Base-by-base conservation (phyloP, 768 basidiomycete genomes). In the Pleurotus pulmonarius region DNA sequence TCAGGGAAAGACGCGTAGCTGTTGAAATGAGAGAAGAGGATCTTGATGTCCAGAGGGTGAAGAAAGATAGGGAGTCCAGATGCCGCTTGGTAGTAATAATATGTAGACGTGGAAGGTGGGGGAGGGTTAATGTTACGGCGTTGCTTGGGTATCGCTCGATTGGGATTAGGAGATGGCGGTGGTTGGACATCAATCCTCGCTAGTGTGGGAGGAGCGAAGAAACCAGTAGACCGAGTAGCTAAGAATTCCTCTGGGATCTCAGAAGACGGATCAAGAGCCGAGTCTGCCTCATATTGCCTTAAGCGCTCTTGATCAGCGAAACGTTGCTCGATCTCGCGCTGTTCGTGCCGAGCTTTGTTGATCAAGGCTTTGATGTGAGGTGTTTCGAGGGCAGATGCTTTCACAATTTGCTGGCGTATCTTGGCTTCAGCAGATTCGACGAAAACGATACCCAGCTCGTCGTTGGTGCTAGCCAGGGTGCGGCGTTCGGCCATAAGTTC, bases 61-160 rank as follows among this genome's bases (percentile, higher is more conserved):
- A 99, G 83, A 77, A 91, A 99, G 62, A 97, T 80, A 8, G 93
- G 90, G 56, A 90, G 78, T 11, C 97, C 97, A 1, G 92, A 90
- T 0, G 92, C 85, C 15, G 94, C 90, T 69, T 98, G 97, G 69
- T 98, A 99, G 71, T 90, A 99, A 67, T 90, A 94, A 73, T 96
- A 99, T 7, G 92, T 88, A 8, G 92, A 88, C 13, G 90, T 89
- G 15, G 90, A 90, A 15, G 88, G 90, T 2, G 92, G 90, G 2
- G 90, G 90, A 1, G 91, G 90, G 63, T 93, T 94, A 61, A 94
- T 70, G 66, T 94, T 94, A 56, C 84, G 82, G 25, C 90, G 83
- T 53, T 85, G 85, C 56, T 81, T 80, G 34, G 80, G 81, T 47
- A 63, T 70, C 58, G 77, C 81, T 44, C 75, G 79, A 43, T 61